Percentiles rank a stretch among this genome's conserved stretches.
Evolutionary conservation across 2,329 filamentous ascomycete genomes (phyloP).

Genomic region (Penicillium sp.): DNA sequence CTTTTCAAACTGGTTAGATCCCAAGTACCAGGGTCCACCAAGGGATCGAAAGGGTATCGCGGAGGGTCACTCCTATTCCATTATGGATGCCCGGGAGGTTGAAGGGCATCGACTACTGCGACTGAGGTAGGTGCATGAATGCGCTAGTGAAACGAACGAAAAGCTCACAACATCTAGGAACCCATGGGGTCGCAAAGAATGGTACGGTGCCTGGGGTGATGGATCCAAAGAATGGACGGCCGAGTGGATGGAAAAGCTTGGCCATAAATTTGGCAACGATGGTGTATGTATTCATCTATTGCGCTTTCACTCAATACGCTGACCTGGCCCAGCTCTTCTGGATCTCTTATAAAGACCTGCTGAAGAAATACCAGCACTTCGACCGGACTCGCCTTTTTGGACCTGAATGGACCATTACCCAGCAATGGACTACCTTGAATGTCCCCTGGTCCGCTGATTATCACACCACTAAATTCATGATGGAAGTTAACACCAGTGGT

Average conservation of each 20-base stretch:
- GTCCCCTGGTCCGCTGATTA: constrained; percentile 63
- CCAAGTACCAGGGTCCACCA: constrained; percentile 35
- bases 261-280: constrained; percentile 74
- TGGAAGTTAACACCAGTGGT: constrained; percentile 53
- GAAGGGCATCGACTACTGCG: constrained; percentile 64
- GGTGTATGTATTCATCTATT: constrained; percentile 47
- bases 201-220: constrained; percentile 79
- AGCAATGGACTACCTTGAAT: constrained; percentile 61
- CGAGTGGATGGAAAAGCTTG: constrained; percentile 71
- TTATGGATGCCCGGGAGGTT: constrained; percentile 61
- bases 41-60: constrained; percentile 46
- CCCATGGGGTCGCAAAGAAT: constrained; percentile 78
- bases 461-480: constrained; percentile 59
- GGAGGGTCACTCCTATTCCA: constrained; percentile 57
- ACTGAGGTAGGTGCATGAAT: constrained; percentile 48
- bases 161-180: constrained; percentile 54
- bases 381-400: constrained; percentile 62
- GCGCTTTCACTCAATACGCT: neutral
- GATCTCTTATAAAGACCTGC: constrained; percentile 60
- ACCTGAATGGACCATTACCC: constrained; percentile 59
- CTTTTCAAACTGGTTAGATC: constrained; percentile 47
- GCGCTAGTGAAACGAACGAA: neutral
- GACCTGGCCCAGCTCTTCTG: constrained; percentile 50
- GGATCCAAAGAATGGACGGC: constrained; percentile 83
- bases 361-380: constrained; percentile 60